These are phyloP conservation scores for Aspergillus hancockii DNA, from an alignment of 495 filamentous ascomycete genomes.

Conservation along the genomic window DNA sequence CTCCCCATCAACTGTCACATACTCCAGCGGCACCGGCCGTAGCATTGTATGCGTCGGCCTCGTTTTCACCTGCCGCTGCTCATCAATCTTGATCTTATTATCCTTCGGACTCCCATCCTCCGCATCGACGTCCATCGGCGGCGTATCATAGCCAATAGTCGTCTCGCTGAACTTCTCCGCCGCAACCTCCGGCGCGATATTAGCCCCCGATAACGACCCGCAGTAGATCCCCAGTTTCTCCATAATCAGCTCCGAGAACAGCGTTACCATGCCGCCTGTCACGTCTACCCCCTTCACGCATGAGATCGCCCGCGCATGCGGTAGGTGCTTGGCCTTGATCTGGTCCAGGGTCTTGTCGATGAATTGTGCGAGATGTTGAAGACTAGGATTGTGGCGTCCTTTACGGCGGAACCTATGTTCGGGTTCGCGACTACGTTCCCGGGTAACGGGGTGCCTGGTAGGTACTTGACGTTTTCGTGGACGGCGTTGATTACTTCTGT, in stretches of 20 bases:
- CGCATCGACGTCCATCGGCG: slow-evolving; percentile 58
- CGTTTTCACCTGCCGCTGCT: slow-evolving; percentile 16
- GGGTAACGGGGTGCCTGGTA: slow-evolving; percentile 74
- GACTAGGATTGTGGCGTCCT: slow-evolving; percentile 74
- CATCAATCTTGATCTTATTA: slow-evolving; percentile 16
- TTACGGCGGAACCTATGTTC: slow-evolving; percentile 69
- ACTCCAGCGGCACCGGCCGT: slow-evolving; percentile 64
- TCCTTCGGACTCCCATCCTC: slow-evolving; percentile 56
- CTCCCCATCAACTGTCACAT: slow-evolving; percentile 73
- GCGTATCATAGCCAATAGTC: slow-evolving; percentile 87
- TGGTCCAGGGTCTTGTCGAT: slow-evolving; percentile 75
- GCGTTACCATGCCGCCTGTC: slow-evolving; percentile 67
- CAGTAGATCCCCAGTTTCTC: slow-evolving; percentile 84
- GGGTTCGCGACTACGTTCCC: slow-evolving; percentile 79
- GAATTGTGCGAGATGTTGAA: slow-evolving; percentile 94
- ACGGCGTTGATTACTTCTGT: slow-evolving; percentile 78
- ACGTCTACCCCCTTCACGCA: slow-evolving; percentile 95
- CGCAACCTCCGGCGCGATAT: slow-evolving; percentile 86
- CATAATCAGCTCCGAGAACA: slow-evolving; percentile 84
- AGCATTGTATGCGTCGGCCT: slow-evolving; percentile 49
- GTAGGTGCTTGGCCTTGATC: slow-evolving; percentile 74
- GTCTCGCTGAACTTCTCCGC: slow-evolving; percentile 88
- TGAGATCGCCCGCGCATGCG: slow-evolving; percentile 81
- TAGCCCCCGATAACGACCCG: too few species aligned
- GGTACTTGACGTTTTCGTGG: slow-evolving; percentile 93